Evolutionary conservation across 768 basidiomycete species (phyloP).

Genomic region (Leccinum ochraceum): DNA sequence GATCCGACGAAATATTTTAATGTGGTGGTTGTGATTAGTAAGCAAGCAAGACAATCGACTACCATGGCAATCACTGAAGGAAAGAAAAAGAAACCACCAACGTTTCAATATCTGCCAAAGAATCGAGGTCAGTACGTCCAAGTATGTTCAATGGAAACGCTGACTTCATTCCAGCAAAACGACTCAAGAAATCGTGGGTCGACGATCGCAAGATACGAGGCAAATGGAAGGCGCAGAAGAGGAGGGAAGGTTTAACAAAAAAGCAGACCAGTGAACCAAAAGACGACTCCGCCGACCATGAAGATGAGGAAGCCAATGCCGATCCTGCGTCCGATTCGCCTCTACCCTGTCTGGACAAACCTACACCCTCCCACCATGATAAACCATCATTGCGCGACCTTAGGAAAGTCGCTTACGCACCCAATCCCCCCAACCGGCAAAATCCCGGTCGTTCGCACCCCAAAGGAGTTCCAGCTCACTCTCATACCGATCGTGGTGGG

Average conservation of each 20-base stretch:
- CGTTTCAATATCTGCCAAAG: constrained; percentile 65
- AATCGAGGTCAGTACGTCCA: constrained; percentile 53
- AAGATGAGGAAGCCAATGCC: background rate
- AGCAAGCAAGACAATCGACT: constrained; percentile 10
- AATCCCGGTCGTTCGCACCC: constrained; percentile 46
- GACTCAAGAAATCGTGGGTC: constrained; percentile 80
- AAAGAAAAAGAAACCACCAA: constrained; percentile 58
- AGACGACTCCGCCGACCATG: constrained; percentile 1
- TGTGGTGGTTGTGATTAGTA: constrained; percentile 24
- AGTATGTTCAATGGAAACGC: background rate
- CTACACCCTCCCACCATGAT: constrained; percentile 10
- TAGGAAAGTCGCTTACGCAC: constrained; percentile 61
- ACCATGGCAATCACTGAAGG: constrained; percentile 7
- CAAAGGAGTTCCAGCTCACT: constrained; percentile 19
- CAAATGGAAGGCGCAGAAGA: constrained; percentile 76
- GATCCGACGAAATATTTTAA: constrained; percentile 26
- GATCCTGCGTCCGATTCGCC: constrained; percentile 1
- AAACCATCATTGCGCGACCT: constrained; percentile 55
- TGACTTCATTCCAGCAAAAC: constrained; percentile 55
- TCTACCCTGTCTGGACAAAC: constrained; percentile 1
- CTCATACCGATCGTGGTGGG: constrained; percentile 27
- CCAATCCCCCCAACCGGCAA: constrained; percentile 55
- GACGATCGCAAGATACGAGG: constrained; percentile 73
- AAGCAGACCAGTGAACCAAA: constrained; percentile 5
- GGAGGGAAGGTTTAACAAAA: constrained; percentile 41